A percentile compares a stretch with the other conserved stretches of the same genome.
Evolutionary conservation across 345 rosid species (phyloP).

Genomic region (Pugionium dolabratum): DNA sequence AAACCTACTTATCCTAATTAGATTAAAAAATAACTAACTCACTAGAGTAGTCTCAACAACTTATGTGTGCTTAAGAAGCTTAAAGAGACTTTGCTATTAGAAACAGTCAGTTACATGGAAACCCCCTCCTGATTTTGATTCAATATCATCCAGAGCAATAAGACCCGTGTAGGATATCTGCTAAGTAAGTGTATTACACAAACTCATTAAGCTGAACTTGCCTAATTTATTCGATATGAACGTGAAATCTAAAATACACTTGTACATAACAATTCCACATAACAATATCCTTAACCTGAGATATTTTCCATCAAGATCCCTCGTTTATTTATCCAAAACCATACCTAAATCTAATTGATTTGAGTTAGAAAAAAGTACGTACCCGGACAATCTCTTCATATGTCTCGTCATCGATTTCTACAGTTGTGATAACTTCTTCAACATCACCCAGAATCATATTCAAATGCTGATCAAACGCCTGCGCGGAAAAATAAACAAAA

Average conservation of each 20-base stretch:
- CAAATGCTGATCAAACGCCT: conserved; percentile 99
- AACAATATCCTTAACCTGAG: not conserved
- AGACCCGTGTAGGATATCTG: not conserved
- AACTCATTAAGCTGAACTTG: conserved; percentile 12
- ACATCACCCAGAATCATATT: conserved; percentile 99
- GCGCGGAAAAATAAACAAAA: conserved; percentile 29
- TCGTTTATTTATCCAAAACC: not conserved
- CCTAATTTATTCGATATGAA: not conserved
- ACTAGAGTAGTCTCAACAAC: not conserved
- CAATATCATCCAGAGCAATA: not conserved
- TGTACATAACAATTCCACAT: not conserved
- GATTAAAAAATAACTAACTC: not conserved
- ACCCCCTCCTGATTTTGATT: not conserved
- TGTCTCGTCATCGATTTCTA: conserved; percentile 98
- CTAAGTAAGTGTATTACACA: conserved; percentile 10
- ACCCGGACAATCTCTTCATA: conserved; percentile 99
- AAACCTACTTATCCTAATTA: not conserved
- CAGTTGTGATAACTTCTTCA: conserved; percentile 90
- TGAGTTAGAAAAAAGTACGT: conserved; percentile 28
- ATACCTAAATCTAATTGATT: not conserved
- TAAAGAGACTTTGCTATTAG: conserved; percentile 3
- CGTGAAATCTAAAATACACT: not conserved
- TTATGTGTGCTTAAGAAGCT: conserved; percentile 9
- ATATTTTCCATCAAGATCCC: not conserved
- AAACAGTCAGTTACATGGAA: conserved; percentile 1